Base-by-base conservation (phyloP, 2,329 filamentous ascomycete genomes). In the Ascochyta koolunga region DNA sequence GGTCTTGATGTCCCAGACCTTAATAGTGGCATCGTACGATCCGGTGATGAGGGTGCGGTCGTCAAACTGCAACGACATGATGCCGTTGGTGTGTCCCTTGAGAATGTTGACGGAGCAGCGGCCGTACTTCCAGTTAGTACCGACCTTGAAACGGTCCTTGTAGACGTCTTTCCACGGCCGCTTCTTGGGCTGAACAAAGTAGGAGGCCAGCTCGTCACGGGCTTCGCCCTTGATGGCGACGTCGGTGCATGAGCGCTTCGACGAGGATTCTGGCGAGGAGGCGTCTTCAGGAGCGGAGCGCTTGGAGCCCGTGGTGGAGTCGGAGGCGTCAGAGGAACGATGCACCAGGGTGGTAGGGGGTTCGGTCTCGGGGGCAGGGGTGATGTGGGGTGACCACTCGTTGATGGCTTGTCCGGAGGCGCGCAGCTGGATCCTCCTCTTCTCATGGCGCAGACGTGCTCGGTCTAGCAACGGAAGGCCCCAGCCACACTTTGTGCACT, bases 101-200 rank as follows among this genome's bases (percentile, higher is more conserved):
- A 99, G 91, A 11, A 89, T 86, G 70, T 89, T 92, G 62, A 90
- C 89, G 6, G 88, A 88, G 77, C 89, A 98, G 32, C 93, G 87
- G 4, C 95, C 93, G 60, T 96, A 92, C 73, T 96, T 96, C 95
- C 95, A 99, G 73, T 98, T 98, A 56, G 89, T 95, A 45, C 95
- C 93, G 41, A 99, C 92, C 73, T 93, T 95, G 81, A 93, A 98
- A 15, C 91, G 86, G 73, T 97, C 93, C 60, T 91, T 90, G 79
- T 99, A 99, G 1, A 99, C 91, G 57, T 96, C 92, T 76, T 99
- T 99, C 95, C 95, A 99, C 0, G 89, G 92, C 25, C 91, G 77
- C 58, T 75, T 76, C 55, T 69, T 72, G 21, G 72, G 70, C 13
- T 79, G 79, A 55, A 80, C 79, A 64, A 83, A 82, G 60, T 81